These are phyloP conservation scores for Sphenostylis stenocarpa DNA, from an alignment of 306 rosid genomes.

Conservation along the genomic window DNA sequence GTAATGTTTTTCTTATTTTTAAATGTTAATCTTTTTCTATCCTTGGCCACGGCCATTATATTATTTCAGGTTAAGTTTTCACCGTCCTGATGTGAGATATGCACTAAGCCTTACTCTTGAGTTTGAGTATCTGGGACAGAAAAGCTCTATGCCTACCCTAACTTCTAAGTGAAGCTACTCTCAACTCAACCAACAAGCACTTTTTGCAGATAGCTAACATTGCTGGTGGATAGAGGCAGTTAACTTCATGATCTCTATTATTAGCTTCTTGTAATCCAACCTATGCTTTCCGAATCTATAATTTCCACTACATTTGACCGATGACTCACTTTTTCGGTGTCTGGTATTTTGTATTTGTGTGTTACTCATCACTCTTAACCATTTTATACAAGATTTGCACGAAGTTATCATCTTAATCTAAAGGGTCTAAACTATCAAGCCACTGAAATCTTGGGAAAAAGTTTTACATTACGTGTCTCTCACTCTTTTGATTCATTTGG, in stretches of 20 bases:
- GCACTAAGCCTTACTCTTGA: neutral
- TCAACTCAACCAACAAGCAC: constrained; percentile 17
- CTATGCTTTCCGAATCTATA: neutral
- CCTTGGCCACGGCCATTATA: constrained; percentile 9
- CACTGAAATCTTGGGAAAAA: neutral
- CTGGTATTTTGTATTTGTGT: neutral
- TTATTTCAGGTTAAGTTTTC: neutral
- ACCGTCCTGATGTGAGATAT: constrained; percentile 13
- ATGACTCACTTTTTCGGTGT: neutral
- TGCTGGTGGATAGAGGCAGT: neutral
- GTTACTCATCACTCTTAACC: neutral
- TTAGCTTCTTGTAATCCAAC: constrained; percentile 14
- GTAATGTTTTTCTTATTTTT: no score
- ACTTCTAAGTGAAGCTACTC: constrained; percentile 55
- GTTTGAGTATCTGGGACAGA: neutral
- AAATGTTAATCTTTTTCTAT: constrained; percentile 1
- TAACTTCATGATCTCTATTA: neutral
- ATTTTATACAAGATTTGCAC: constrained; percentile 13
- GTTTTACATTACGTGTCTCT: constrained; percentile 5
- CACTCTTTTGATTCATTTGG: neutral
- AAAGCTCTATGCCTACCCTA: constrained; percentile 1
- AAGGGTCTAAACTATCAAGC: neutral
- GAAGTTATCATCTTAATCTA: neutral
- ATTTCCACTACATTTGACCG: neutral
- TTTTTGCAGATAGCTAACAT: neutral